Conservation (phyloP, 2,329 filamentous ascomycete species). For the Talaromyces sp. region DNA sequence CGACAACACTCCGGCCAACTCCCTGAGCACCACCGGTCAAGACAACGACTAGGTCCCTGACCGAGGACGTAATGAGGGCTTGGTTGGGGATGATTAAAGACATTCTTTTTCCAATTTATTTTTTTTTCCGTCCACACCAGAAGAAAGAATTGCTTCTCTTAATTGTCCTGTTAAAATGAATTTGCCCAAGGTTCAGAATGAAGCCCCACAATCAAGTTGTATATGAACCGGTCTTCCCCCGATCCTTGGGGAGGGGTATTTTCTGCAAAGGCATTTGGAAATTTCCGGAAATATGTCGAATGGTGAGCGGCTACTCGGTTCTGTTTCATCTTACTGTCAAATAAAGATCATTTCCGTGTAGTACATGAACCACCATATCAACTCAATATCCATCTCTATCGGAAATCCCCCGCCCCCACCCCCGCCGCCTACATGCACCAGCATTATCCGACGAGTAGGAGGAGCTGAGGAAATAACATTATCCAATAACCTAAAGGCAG, state of each 20-base stretch:
- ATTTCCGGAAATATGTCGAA: neutral
- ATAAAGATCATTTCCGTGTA: neutral
- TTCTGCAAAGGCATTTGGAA: neutral
- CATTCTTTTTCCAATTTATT: conserved; percentile 5
- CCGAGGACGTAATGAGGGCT: conserved; percentile 12
- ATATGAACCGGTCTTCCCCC: neutral
- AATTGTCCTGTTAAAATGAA: neutral
- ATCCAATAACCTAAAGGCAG: too few species aligned
- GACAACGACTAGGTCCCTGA: conserved; percentile 40
- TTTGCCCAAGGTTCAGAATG: neutral
- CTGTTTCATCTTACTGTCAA: neutral
- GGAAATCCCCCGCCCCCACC: neutral
- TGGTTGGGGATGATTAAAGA: conserved; percentile 13
- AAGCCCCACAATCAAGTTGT: neutral
- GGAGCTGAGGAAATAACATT: too few species aligned
- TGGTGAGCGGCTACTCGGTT: neutral
- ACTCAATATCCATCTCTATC: neutral
- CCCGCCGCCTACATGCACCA: neutral
- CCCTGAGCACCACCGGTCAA: conserved; percentile 41
- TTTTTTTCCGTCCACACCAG: conserved; percentile 16
- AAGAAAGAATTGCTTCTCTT: neutral
- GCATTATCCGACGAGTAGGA: neutral
- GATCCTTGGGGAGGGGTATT: neutral
- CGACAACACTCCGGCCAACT: conserved; percentile 18
- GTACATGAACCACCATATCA: neutral